These are phyloP conservation scores for Keithomyces neogunnii DNA, from an alignment of 2,329 filamentous ascomycete genomes.

Conservation along the genomic window DNA sequence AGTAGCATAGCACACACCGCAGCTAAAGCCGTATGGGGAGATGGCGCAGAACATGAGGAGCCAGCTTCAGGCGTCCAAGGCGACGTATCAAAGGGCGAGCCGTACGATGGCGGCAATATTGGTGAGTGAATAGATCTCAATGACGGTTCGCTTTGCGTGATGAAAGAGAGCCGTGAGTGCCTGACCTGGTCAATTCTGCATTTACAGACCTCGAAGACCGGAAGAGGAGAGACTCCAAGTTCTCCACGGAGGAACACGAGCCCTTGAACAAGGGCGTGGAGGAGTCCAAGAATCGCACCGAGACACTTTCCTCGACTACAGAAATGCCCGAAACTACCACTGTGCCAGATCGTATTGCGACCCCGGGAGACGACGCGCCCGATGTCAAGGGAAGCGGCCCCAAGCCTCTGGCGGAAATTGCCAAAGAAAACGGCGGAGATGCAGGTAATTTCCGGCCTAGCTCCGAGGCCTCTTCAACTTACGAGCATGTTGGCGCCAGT, in stretches of 20 bases:
- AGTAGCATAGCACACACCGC: slow-evolving; percentile 40
- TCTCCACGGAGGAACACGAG: not conserved
- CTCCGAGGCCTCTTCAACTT: not conserved
- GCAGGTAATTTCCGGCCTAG: slow-evolving; percentile 13
- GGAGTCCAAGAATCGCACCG: not conserved
- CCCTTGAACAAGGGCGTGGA: not conserved
- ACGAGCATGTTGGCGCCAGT: slow-evolving; percentile 1
- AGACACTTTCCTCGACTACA: not conserved
- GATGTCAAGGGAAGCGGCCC: slow-evolving; percentile 19
- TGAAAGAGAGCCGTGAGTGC: too few species aligned
- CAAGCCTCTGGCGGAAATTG: slow-evolving; percentile 25
- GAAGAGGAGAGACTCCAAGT: not conserved
- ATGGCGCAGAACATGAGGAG: slow-evolving; percentile 40
- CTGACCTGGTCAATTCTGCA: not conserved
- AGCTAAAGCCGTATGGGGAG: slow-evolving; percentile 35
- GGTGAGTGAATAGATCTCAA: slow-evolving; percentile 26
- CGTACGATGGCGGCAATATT: slow-evolving; percentile 73
- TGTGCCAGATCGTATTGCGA: slow-evolving; percentile 23
- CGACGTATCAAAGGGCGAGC: slow-evolving; percentile 58
- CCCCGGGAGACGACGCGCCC: slow-evolving; percentile 21
- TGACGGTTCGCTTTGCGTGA: too few species aligned
- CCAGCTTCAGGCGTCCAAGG: slow-evolving; percentile 65
- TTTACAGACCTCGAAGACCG: not conserved
- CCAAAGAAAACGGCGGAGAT: slow-evolving; percentile 23
- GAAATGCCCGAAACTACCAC: slow-evolving; percentile 19